Evolutionary conservation across 768 basidiomycete species (phyloP).

Genomic region (Lyophyllum decastes): DNA sequence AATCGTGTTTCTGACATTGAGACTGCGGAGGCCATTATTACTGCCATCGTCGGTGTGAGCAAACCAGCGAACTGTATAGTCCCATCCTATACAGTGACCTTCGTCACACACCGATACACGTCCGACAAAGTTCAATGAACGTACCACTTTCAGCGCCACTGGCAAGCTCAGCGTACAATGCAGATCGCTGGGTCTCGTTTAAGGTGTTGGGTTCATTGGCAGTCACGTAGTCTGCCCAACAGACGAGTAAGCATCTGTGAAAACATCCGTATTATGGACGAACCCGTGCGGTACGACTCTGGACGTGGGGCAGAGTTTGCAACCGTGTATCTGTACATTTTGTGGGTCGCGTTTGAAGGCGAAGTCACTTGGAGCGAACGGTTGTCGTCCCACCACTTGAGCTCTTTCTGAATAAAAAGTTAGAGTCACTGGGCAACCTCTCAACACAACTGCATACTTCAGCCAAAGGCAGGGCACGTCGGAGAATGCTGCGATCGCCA

Average conservation of each 20-base stretch:
- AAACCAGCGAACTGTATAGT: constrained; percentile 57
- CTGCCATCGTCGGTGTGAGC: constrained; percentile 34
- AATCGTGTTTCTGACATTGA: constrained; percentile 71
- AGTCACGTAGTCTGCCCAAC: constrained; percentile 68
- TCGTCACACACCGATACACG: too few relatives aligned
- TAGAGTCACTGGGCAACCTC: neutral
- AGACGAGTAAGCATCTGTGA: neutral
- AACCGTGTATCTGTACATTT: constrained; percentile 74
- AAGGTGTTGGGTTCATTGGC: constrained; percentile 71
- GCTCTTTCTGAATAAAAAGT: constrained; percentile 55
- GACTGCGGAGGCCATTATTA: constrained; percentile 57
- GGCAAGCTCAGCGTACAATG: constrained; percentile 86
- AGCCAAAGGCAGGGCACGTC: constrained; percentile 80
- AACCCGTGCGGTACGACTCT: constrained; percentile 74
- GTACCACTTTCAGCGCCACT: constrained; percentile 82
- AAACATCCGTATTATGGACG: constrained; percentile 11
- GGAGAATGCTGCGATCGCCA: constrained; percentile 74
- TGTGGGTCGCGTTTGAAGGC: constrained; percentile 64
- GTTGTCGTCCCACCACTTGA: constrained; percentile 81
- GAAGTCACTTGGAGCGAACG: constrained; percentile 70
- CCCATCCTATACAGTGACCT: constrained; percentile 38
- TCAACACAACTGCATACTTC: constrained; percentile 48
- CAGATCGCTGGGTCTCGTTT: constrained; percentile 58
- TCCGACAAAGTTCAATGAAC: constrained; percentile 7
- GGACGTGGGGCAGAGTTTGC: constrained; percentile 87